Evolutionary conservation across 164 flowering plant genomes (phyloP).

Genomic region (Cinnamomum chago): DNA sequence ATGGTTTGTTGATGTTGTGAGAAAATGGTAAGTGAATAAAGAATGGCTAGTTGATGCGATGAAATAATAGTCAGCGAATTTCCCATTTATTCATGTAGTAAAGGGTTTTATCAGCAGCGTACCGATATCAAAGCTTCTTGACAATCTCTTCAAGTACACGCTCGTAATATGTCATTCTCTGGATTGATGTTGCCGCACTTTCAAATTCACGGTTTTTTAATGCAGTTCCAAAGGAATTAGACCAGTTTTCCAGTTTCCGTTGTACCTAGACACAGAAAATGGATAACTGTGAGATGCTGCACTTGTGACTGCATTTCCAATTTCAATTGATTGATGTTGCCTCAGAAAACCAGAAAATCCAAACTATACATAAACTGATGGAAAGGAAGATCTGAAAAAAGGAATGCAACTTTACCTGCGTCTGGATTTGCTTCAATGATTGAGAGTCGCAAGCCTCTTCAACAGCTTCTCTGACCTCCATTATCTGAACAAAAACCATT

Average conservation of each 20-base stretch:
- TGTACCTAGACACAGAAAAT: slow-evolving; percentile 37
- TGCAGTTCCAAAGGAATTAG: slow-evolving; percentile 54
- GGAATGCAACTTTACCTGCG: slow-evolving; percentile 39
- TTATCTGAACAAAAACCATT: slow-evolving; percentile 40
- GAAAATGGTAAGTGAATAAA: not conserved
- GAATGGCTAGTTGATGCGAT: not conserved
- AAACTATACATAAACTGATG: not conserved
- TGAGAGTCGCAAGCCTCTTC: slow-evolving; percentile 64
- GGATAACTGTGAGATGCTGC: not conserved
- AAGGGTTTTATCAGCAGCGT: not conserved
- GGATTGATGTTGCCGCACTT: slow-evolving; percentile 53
- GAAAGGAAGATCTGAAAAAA: not conserved
- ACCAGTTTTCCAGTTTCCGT: slow-evolving; percentile 48
- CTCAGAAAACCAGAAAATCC: not conserved
- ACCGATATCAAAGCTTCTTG: slow-evolving; percentile 57
- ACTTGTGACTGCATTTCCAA: not conserved
- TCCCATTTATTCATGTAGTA: not conserved
- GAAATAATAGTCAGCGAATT: not conserved
- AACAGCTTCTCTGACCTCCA: slow-evolving; percentile 91
- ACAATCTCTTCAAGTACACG: slow-evolving; percentile 73
- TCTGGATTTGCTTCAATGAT: slow-evolving; percentile 49
- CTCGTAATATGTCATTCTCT: slow-evolving; percentile 77
- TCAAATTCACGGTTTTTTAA: slow-evolving; percentile 43
- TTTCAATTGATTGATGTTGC: no score
- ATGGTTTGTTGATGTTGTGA: not conserved